Conservation (phyloP, 805 yeast genomes). For the Saturnispora hagleri region DNA sequence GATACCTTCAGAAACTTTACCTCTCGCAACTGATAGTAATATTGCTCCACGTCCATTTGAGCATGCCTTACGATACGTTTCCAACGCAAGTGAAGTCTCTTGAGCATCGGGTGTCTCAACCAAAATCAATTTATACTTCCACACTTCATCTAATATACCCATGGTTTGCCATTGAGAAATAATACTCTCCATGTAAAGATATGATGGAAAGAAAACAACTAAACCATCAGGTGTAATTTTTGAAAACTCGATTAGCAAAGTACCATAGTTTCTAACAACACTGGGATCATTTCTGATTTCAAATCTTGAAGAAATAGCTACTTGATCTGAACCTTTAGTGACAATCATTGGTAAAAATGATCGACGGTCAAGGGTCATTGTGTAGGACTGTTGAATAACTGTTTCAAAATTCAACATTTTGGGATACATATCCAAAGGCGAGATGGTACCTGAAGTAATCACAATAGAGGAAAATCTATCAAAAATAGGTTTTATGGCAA, state of each 20-base stretch:
- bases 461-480: slow-evolving; percentile 87
- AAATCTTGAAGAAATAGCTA: slow-evolving; percentile 90
- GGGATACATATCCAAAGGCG: slow-evolving; percentile 98
- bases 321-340: slow-evolving; percentile 97
- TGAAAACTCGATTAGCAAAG: slow-evolving; percentile 81
- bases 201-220: slow-evolving; percentile 96
- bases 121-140: slow-evolving; percentile 91
- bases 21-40: slow-evolving; percentile 93
- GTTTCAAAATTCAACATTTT: slow-evolving; percentile 92
- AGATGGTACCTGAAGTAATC: slow-evolving; percentile 95
- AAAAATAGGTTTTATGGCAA: slow-evolving; percentile 94
- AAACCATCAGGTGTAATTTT: slow-evolving; percentile 96
- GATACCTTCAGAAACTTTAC: slow-evolving; percentile 96
- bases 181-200: slow-evolving; percentile 95
- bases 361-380: slow-evolving; percentile 89
- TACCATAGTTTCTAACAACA: slow-evolving; percentile 94
- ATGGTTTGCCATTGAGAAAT: slow-evolving; percentile 98
- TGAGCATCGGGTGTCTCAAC: slow-evolving; percentile 99
- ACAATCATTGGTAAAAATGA: slow-evolving; percentile 93
- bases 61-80: slow-evolving; percentile 93
- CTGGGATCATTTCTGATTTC: slow-evolving; percentile 97
- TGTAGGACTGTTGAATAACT: slow-evolving; percentile 86
- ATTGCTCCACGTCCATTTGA: slow-evolving; percentile 97
- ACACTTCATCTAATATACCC: slow-evolving; percentile 97
- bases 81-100: slow-evolving; percentile 91